phyloP scores from a whole-genome alignment of 1,284 basidiomycete genomes.

The Trametes versicolor region DNA sequence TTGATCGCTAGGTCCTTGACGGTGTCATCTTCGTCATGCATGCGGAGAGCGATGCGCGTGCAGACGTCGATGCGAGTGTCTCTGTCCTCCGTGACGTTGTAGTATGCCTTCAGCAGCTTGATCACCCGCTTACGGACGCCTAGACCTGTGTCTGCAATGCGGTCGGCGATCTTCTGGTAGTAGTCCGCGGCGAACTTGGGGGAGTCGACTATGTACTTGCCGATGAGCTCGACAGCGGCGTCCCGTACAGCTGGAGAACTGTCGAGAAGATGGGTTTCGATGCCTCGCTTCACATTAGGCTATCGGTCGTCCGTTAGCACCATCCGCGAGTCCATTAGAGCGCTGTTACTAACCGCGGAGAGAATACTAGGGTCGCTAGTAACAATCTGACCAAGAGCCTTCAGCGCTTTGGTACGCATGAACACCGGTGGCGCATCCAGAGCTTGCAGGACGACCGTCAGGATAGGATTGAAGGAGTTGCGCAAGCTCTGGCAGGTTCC shows the following conservation, averaged over 20 bases:
- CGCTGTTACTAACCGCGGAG: slow-evolving; percentile 61
- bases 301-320: slow-evolving; percentile 41
- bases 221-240: slow-evolving; percentile 94
- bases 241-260: slow-evolving; percentile 94
- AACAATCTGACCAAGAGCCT: slow-evolving; percentile 86
- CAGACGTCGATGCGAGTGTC: slow-evolving; percentile 83
- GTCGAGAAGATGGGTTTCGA: slow-evolving; percentile 91
- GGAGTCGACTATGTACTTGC: slow-evolving; percentile 92
- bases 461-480: slow-evolving; percentile 82
- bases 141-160: slow-evolving; percentile 94
- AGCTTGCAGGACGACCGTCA: slow-evolving; percentile 79
- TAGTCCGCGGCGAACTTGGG: slow-evolving; percentile 88
- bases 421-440: slow-evolving; percentile 87
- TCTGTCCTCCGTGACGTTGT: slow-evolving; percentile 68
- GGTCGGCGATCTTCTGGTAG: slow-evolving; percentile 85
- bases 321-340: not conserved
- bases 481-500: slow-evolving; percentile 78
- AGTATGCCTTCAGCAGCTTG: slow-evolving; percentile 90
- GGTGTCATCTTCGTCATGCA: slow-evolving; percentile 92
- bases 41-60: slow-evolving; percentile 83
- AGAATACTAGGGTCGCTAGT: slow-evolving; percentile 89
- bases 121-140: slow-evolving; percentile 95
- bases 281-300: slow-evolving; percentile 81
- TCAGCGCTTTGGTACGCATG: slow-evolving; percentile 90
- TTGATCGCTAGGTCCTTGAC: slow-evolving; percentile 93